Evolutionary conservation across 2,329 filamentous ascomycete species (phyloP), one percentile per base, ranked within the genome.

Genomic region (Microcera coccophila): DNA sequence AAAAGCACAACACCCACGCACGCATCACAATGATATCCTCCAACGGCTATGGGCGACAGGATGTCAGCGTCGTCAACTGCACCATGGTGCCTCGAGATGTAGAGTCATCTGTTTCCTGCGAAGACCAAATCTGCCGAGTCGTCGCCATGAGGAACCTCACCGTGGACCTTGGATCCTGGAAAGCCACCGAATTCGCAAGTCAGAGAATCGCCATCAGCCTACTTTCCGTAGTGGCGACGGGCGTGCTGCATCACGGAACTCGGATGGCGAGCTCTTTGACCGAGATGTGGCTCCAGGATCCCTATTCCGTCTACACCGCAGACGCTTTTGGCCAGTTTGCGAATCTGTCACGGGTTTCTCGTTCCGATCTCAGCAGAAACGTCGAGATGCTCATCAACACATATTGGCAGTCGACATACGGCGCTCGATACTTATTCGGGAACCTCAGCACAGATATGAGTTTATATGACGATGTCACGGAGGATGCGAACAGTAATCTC

Each of bases 51-150:
- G 12, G 12, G 12, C 7, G 7, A 12, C 11, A 28, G 4, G 32
- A 35, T 20, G 39, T 41, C 18, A 42, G 33, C 34, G 28, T 29
- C 11, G 14, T 42, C 9, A 37, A 42, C 26, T 42, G 39, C 14
- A 36, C 34, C 17, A 18, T 42, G 15, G 39, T 26, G 9, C 39
- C 39, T 24, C 24, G 18, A 20, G 18, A 42, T 11, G 39, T 42
- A 9, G 39, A 42, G 24, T 42, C 39, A 20, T 36, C 32, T 10
- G 12, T 41, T 12, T 22, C 32, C n/a, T 42, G 39, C 18, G 32
- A 2, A 17, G 39, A 42, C n/a, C 24, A 42, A 15, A 31, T 12
- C 7, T 26, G 22, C 12, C 22, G 22, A 26, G 22, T 26, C 22
- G 12, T 26, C 12, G 22, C 22, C 22, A 26, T 26, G 22, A 26